These are phyloP conservation scores for Pyricularia sp. DNA, from an alignment of 2,329 filamentous ascomycete genomes.

Conservation along the genomic window DNA sequence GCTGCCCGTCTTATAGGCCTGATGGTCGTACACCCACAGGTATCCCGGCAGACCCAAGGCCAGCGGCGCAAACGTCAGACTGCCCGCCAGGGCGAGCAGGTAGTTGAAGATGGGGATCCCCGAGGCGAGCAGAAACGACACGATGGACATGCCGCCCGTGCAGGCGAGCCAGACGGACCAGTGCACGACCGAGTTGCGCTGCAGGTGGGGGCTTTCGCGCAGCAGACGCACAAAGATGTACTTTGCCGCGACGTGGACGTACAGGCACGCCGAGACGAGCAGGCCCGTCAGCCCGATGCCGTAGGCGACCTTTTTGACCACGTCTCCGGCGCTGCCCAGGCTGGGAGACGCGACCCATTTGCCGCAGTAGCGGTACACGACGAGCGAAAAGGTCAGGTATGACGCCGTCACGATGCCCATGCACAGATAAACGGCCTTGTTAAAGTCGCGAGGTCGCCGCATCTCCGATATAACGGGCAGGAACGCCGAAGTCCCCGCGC, in stretches of 20 bases:
- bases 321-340: constrained; percentile 48
- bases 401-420: not conserved
- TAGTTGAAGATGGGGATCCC: constrained; percentile 14
- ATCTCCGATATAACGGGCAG: constrained; percentile 59
- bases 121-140: constrained; percentile 12
- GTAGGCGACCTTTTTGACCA: constrained; percentile 52
- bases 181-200: constrained; percentile 18
- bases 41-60: constrained; percentile 10
- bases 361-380: constrained; percentile 54
- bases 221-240: constrained; percentile 23
- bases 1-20: not conserved
- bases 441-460: constrained; percentile 47
- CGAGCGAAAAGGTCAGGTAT: constrained; percentile 26
- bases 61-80: constrained; percentile 8
- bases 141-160: constrained; percentile 5
- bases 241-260: constrained; percentile 18
- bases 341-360: constrained; percentile 54
- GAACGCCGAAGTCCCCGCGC: constrained; percentile 50
- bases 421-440: constrained; percentile 43
- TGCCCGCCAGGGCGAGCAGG: constrained; percentile 10
- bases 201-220: constrained; percentile 19
- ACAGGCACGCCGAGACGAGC: constrained; percentile 28
- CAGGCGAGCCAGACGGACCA: constrained; percentile 21
- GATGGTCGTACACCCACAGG: constrained; percentile 8
- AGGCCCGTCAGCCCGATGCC: constrained; percentile 48